Percentiles rank a stretch among this genome's conserved stretches.
Evolutionary conservation across 2,329 filamentous ascomycete species (phyloP).

Genomic region (Epichloe gansuensis): DNA sequence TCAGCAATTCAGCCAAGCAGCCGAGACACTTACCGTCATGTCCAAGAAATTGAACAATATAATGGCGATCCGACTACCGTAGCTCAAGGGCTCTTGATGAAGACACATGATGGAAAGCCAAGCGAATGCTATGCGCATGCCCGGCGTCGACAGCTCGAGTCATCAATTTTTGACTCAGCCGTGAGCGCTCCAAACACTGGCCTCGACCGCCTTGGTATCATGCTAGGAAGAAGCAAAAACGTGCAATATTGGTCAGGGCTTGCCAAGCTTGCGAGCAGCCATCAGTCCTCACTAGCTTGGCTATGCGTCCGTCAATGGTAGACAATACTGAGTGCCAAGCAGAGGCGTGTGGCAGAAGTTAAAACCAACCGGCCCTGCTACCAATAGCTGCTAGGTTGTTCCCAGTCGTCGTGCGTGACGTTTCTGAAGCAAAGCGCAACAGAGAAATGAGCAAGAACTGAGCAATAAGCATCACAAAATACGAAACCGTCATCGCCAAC

Average conservation of each 20-base stretch:
- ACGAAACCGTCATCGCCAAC: too few relatives aligned
- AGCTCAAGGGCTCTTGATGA: too few relatives aligned
- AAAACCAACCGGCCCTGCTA: background rate
- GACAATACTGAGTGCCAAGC: background rate
- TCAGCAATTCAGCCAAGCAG: background rate
- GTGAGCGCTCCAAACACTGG: background rate
- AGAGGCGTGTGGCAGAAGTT: background rate
- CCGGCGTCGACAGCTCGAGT: background rate
- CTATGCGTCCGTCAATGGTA: background rate
- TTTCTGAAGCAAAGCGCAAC: background rate
- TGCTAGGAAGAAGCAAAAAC: background rate
- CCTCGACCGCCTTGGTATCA: background rate
- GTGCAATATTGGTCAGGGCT: background rate
- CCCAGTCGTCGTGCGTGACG: background rate
- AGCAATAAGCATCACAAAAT: background rate
- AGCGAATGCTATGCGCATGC: background rate
- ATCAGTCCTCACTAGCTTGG: background rate
- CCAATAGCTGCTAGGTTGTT: background rate
- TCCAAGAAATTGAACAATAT: background rate
- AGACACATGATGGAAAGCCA: background rate
- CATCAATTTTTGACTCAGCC: background rate
- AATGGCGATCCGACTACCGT: background rate
- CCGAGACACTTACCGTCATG: background rate
- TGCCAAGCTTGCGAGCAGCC: background rate
- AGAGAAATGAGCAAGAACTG: background rate